A percentile compares a stretch with the other conserved stretches of the same genome.
Evolutionary conservation across 495 filamentous ascomycete species (phyloP).

Genomic region (Lindgomyces ingoldianus): DNA sequence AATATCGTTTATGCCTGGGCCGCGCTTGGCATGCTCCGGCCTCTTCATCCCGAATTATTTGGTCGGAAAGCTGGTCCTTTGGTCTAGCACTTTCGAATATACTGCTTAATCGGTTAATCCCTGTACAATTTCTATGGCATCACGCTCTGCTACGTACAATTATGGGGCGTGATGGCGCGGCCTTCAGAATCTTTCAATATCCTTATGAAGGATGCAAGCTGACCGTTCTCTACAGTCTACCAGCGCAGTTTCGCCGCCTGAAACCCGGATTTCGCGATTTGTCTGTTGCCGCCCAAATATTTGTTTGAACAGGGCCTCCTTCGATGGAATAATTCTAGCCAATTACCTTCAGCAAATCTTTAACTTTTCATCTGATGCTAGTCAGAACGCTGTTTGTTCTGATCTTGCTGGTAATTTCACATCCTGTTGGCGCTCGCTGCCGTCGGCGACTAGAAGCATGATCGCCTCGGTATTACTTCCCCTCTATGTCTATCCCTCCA

Average conservation of each 20-base stretch:
- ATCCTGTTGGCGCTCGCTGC: not conserved
- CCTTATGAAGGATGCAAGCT: conserved; percentile 27
- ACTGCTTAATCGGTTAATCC: conserved; percentile 34
- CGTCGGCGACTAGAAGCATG: conserved; percentile 11
- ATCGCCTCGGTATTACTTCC: conserved; percentile 25
- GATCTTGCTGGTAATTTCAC: not conserved
- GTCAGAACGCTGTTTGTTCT: not conserved
- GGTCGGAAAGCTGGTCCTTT: conserved; percentile 20
- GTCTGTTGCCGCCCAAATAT: conserved; percentile 28
- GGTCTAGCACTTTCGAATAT: conserved; percentile 36
- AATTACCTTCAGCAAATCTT: not conserved
- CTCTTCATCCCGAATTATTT: conserved; percentile 37
- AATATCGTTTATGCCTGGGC: conserved; percentile 37
- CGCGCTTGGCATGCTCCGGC: conserved; percentile 35
- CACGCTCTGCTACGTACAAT: conserved; percentile 25
- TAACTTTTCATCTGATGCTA: not conserved
- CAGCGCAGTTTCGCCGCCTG: conserved; percentile 13
- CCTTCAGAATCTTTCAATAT: conserved; percentile 27
- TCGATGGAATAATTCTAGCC: not conserved
- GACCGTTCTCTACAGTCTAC: conserved; percentile 23
- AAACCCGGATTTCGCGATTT: conserved; percentile 19
- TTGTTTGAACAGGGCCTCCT: not conserved
- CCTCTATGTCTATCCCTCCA: conserved; percentile 37
- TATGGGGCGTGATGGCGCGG: conserved; percentile 26
- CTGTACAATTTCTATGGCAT: conserved; percentile 34